Percentiles rank a stretch among this genome's conserved stretches.
Evolutionary conservation across 768 basidiomycete species (phyloP).

Genomic region (Leccinum aurantiacum): DNA sequence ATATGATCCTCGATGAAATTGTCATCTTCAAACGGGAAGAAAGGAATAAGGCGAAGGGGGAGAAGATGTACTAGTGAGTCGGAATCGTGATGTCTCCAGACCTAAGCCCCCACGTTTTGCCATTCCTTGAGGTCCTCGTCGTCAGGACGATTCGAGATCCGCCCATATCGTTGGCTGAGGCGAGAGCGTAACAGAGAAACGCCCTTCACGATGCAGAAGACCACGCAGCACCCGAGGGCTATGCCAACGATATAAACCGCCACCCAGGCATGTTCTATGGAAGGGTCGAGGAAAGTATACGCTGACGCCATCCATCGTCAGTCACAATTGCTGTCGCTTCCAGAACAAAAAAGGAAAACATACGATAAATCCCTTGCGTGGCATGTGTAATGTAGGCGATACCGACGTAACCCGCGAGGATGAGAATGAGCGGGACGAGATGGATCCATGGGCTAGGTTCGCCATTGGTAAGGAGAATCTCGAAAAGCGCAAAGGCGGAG

Average conservation of each 20-base stretch:
- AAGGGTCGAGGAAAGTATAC: conserved; percentile 65
- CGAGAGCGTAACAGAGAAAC: conserved; percentile 40
- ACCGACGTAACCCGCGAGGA: conserved; percentile 58
- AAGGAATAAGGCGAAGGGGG: neutral
- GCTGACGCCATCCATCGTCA: conserved; percentile 39
- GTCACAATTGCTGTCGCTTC: neutral
- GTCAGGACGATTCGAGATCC: conserved; percentile 5
- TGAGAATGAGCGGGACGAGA: conserved; percentile 45
- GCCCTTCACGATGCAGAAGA: conserved; percentile 51
- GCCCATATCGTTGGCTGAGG: conserved; percentile 22
- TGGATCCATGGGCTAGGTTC: conserved; percentile 54
- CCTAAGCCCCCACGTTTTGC: conserved; percentile 39
- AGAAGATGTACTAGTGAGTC: neutral
- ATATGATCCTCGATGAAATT: neutral
- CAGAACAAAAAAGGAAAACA: conserved; percentile 24
- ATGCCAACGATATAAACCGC: conserved; percentile 68
- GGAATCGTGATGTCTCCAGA: conserved; percentile 13
- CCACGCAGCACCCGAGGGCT: conserved; percentile 45
- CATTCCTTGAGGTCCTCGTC: conserved; percentile 43
- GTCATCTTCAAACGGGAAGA: neutral
- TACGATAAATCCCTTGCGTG: conserved; percentile 66
- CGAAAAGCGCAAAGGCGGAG: conserved; percentile 52
- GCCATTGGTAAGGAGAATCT: conserved; percentile 54
- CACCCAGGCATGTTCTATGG: conserved; percentile 40
- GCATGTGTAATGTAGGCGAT: conserved; percentile 67